Percentiles rank a stretch among this genome's conserved stretches.
These are phyloP conservation scores for Cyclostephanos tholiformis DNA, from an alignment of 108 stramenopile species.

Conservation along the genomic window DNA sequence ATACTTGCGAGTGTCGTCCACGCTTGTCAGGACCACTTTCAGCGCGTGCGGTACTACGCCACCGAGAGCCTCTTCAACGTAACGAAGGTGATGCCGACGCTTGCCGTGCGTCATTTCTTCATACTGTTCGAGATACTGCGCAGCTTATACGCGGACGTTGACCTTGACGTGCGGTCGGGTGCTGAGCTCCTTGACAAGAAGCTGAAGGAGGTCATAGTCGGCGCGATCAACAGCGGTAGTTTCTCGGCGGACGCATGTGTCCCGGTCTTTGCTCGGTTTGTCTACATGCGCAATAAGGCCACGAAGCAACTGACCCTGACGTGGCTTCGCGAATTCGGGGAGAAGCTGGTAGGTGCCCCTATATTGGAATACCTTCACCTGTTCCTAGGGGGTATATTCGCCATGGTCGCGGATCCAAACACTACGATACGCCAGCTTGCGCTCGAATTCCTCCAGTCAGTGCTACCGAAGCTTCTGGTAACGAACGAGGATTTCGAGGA, in stretches of 20 bases:
- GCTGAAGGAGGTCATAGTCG: constrained; percentile 82
- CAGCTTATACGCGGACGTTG: constrained; percentile 82
- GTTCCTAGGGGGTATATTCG: constrained; percentile 83
- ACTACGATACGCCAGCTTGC: constrained; percentile 81
- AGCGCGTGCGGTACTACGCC: constrained; percentile 88
- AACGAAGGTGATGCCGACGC: constrained; percentile 75
- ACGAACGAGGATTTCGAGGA: constrained; percentile 76
- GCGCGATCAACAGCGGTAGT: constrained; percentile 76
- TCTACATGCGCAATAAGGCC: constrained; percentile 88
- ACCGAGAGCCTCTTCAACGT: constrained; percentile 88
- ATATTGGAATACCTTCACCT: constrained; percentile 83
- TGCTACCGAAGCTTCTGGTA: constrained; percentile 79
- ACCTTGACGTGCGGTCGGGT: constrained; percentile 77
- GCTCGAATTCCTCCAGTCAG: constrained; percentile 78
- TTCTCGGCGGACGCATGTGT: constrained; percentile 85
- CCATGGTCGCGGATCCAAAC: constrained; percentile 88
- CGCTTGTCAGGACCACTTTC: constrained; percentile 88
- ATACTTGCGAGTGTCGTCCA: constrained; percentile 88
- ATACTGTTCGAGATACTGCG: constrained; percentile 87
- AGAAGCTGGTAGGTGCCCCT: constrained; percentile 84
- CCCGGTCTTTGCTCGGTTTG: constrained; percentile 86
- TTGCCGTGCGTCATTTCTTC: constrained; percentile 88
- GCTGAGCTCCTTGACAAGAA: constrained; percentile 84
- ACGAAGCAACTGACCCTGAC: constrained; percentile 84
- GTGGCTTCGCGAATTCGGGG: constrained; percentile 82